A percentile compares a stretch with the other conserved stretches of the same genome.
phyloP scores from a whole-genome alignment of 2,329 filamentous ascomycete species.

The Aspergillus puulaauensis region DNA sequence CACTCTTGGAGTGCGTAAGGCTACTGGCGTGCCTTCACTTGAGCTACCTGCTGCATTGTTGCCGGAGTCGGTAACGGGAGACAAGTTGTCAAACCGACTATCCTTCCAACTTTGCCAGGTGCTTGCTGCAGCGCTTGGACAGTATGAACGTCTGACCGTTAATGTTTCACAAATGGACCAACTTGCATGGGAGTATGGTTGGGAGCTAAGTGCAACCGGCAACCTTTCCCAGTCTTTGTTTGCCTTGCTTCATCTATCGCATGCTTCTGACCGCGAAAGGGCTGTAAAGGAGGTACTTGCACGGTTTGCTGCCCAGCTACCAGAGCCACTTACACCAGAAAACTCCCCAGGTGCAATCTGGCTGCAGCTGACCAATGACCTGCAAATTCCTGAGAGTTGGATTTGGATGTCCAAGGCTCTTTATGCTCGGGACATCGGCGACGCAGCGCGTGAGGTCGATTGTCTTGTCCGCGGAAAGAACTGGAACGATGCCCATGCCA shows the following conservation, averaged over 20 bases:
- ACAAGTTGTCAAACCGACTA: slow-evolving; percentile 71
- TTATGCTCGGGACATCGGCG: slow-evolving; percentile 71
- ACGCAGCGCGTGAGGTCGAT: slow-evolving; percentile 70
- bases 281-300: slow-evolving; percentile 72
- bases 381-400: slow-evolving; percentile 74
- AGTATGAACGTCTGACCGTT: slow-evolving; percentile 53
- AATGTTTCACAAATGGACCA: slow-evolving; percentile 64
- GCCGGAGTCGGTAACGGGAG: slow-evolving; percentile 73
- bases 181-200: slow-evolving; percentile 62
- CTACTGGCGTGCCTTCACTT: slow-evolving; percentile 35
- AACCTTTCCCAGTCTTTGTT: slow-evolving; percentile 72
- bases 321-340: slow-evolving; percentile 55
- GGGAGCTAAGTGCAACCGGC: slow-evolving; percentile 52
- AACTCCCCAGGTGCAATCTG: slow-evolving; percentile 49
- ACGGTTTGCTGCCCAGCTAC: slow-evolving; percentile 67
- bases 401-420: slow-evolving; percentile 85
- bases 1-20: slow-evolving; percentile 27
- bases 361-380: slow-evolving; percentile 59
- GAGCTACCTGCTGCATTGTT: slow-evolving; percentile 68
- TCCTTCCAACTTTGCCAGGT: slow-evolving; percentile 82
- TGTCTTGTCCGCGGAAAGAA: slow-evolving; percentile 77
- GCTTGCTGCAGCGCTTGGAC: slow-evolving; percentile 48
- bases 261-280: slow-evolving; percentile 60
- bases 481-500: slow-evolving; percentile 77
- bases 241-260: slow-evolving; percentile 73